Conservation (phyloP, 305 asterid genomes). For the Fraxinus albicans region DNA sequence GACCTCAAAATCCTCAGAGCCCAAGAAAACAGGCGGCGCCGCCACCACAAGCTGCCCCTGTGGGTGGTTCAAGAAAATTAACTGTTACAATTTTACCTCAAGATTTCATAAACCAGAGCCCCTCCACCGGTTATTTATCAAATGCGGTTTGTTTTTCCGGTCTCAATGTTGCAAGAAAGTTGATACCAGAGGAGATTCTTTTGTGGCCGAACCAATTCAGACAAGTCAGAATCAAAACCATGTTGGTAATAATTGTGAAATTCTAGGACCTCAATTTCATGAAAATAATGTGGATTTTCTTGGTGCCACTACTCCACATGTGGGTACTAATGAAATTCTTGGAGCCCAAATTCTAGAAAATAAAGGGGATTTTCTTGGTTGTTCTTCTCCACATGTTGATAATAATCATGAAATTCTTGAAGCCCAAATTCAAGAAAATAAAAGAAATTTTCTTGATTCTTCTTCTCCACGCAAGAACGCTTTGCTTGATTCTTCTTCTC, state of each 20-base stretch:
- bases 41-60: conserved; percentile 8
- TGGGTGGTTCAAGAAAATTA: conserved; percentile 16
- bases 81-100: background rate
- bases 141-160: conserved; percentile 21
- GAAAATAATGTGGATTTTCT: background rate
- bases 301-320: background rate
- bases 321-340: background rate
- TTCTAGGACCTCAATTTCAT: background rate
- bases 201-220: conserved; percentile 22
- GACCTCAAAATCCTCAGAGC: conserved; percentile 8
- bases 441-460: background rate
- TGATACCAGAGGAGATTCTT: conserved; percentile 23
- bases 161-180: conserved; percentile 32
- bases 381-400: background rate
- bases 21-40: background rate
- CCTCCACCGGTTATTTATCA: conserved; percentile 6
- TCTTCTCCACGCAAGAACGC: conserved; percentile 39
- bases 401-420: background rate
- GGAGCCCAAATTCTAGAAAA: background rate
- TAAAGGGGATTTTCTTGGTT: background rate
- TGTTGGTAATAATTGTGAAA: background rate
- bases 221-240: background rate
- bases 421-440: background rate
- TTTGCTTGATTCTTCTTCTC: background rate
- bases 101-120: conserved; percentile 20